phyloP scores from a whole-genome alignment of 345 rosid genomes.

The Punica granatum region DNA sequence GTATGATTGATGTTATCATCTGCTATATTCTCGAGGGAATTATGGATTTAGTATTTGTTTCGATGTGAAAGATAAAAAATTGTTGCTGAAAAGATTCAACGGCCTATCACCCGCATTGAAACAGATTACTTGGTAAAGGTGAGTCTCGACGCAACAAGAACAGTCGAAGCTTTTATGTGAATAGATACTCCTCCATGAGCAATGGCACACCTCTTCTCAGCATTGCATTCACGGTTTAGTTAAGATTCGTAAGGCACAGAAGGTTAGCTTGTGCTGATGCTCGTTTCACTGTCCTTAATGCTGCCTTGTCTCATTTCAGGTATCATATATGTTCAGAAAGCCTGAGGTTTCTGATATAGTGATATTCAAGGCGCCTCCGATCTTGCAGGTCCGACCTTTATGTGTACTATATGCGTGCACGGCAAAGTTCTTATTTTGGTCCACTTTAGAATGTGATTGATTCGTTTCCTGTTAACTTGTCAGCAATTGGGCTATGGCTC shows the following conservation, averaged over 20 bases:
- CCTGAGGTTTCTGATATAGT: constrained; percentile 86
- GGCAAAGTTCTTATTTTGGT: background rate
- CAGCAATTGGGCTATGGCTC: constrained; percentile 63
- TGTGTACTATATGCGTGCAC: background rate
- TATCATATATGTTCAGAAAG: constrained; percentile 68
- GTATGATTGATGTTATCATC: background rate
- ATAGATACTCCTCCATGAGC: no score
- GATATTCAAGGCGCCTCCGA: constrained; percentile 80
- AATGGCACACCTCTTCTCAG: no score
- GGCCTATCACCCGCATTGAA: no score
- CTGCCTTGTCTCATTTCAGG: constrained; percentile 28
- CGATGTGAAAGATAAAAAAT: background rate
- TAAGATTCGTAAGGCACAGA: background rate
- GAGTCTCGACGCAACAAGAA: no score
- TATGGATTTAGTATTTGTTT: background rate
- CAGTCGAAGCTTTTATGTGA: no score
- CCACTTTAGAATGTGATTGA: constrained; percentile 11
- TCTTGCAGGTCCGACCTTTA: constrained; percentile 40
- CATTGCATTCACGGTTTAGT: background rate
- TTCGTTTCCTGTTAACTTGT: constrained; percentile 12
- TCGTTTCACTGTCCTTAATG: background rate
- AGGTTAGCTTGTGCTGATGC: background rate
- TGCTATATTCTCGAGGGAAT: background rate
- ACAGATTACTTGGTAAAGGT: no score
- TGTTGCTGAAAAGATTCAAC: no score